These are phyloP conservation scores for Cryphonectria japonica DNA, from an alignment of 2,329 filamentous ascomycete genomes.

Conservation along the genomic window DNA sequence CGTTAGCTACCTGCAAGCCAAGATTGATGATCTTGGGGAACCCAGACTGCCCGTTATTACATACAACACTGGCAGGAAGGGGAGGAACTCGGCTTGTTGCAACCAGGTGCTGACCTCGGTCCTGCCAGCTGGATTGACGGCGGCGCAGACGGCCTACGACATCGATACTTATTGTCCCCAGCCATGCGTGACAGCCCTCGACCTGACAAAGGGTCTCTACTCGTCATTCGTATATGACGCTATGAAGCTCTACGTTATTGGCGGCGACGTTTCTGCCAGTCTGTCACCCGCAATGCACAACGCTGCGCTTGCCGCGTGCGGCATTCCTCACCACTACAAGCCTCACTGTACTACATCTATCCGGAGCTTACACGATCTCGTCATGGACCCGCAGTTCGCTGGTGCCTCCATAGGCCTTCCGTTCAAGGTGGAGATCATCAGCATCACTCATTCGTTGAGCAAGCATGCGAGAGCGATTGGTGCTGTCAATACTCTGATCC, in stretches of 20 bases:
- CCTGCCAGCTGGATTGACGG: constrained; percentile 44
- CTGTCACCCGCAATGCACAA: constrained; percentile 80
- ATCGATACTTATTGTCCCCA: constrained; percentile 33
- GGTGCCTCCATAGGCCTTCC: constrained; percentile 74
- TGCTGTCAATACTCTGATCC: constrained; percentile 76
- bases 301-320: constrained; percentile 67
- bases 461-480: constrained; percentile 75
- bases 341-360: constrained; percentile 66
- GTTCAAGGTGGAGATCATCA: constrained; percentile 75
- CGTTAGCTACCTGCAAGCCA: constrained; percentile 58
- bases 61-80: constrained; percentile 67
- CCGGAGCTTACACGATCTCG: constrained; percentile 64
- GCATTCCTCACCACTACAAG: constrained; percentile 70
- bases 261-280: constrained; percentile 73
- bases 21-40: constrained; percentile 48
- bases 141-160: constrained; percentile 30
- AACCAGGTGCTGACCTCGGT: constrained; percentile 69
- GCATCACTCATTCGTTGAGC: constrained; percentile 69
- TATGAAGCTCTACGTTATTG: constrained; percentile 74
- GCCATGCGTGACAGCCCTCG: constrained; percentile 59
- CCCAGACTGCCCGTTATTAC: constrained; percentile 59
- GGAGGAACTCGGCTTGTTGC: constrained; percentile 67
- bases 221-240: constrained; percentile 68
- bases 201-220: constrained; percentile 68
- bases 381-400: constrained; percentile 69